Conservation (phyloP, 208 protist genomes). For the Crithidia bombi region DNA sequence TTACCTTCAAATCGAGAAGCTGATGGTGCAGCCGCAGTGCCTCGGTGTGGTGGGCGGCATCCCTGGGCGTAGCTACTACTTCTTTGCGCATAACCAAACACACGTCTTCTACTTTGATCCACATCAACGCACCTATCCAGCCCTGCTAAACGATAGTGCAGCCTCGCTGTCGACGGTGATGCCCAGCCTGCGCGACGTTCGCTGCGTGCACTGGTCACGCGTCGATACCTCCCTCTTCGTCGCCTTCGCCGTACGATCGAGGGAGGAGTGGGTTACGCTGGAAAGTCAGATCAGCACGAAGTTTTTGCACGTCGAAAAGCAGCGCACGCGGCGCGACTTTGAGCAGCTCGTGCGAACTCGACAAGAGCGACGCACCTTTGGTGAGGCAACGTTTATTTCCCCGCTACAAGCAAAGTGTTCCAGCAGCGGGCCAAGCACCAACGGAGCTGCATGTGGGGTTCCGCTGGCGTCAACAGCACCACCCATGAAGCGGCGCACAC, state of each 20-base stretch:
- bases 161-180: conserved; percentile 29
- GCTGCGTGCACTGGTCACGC: conserved; percentile 56
- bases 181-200: conserved; percentile 45
- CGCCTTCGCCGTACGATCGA: conserved; percentile 54
- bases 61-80: conserved; percentile 71
- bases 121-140: conserved; percentile 54
- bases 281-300: conserved; percentile 32
- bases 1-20: conserved; percentile 58
- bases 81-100: conserved; percentile 64
- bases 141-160: conserved; percentile 27
- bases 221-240: conserved; percentile 77
- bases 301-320: conserved; percentile 44
- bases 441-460: not conserved
- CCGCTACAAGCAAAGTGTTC: conserved; percentile 14
- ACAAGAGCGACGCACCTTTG: conserved; percentile 14
- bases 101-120: conserved; percentile 81
- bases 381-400: conserved; percentile 27
- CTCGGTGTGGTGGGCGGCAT: conserved; percentile 76
- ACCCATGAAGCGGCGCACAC: not conserved
- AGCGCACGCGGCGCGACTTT: conserved; percentile 23
- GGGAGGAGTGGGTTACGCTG: conserved; percentile 47
- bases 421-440: not conserved
- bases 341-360: conserved; percentile 18
- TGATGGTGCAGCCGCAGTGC: conserved; percentile 60
- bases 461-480: not conserved